Conservation (phyloP, 1,284 basidiomycete species). For the Puccinia novopanici region DNA sequence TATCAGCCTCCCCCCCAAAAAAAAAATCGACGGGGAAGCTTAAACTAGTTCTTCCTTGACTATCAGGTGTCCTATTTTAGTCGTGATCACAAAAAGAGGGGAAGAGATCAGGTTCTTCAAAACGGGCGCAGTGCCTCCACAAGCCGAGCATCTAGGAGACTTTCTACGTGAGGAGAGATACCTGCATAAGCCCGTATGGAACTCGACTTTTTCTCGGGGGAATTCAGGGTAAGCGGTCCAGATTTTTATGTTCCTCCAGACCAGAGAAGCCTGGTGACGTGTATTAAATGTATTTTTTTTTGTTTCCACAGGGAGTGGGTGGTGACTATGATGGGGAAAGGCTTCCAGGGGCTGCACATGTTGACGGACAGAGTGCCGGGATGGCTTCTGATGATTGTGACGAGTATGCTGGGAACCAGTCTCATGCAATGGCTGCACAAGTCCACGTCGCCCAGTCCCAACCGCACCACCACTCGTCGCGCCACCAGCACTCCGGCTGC, state of each 20-base stretch:
- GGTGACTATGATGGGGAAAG: conserved; percentile 2
- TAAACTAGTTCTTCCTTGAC: background rate
- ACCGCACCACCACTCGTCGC: background rate
- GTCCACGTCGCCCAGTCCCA: background rate
- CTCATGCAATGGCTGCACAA: conserved; percentile 48
- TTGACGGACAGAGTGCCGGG: conserved; percentile 41
- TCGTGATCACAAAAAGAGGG: conserved; percentile 52
- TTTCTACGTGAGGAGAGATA: conserved; percentile 37
- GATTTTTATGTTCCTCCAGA: background rate
- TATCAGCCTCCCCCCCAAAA: background rate
- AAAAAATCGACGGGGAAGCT: background rate
- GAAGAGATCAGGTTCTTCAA: conserved; percentile 53
- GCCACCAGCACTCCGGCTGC: background rate
- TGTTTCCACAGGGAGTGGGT: conserved; percentile 39
- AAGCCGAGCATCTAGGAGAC: conserved; percentile 35
- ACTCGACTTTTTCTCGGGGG: conserved; percentile 39
- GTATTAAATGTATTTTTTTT: too few species aligned
- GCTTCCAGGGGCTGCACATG: conserved; percentile 27
- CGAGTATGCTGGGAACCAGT: conserved; percentile 43
- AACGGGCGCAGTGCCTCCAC: conserved; percentile 50
- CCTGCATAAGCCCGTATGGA: conserved; percentile 37
- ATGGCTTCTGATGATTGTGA: conserved; percentile 44
- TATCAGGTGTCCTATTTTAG: conserved; percentile 53
- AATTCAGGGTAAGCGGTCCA: conserved; percentile 26
- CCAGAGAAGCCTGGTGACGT: background rate